Evolutionary conservation across 106 monocot genomes (phyloP).

Genomic region (Hemerocallis citrina): DNA sequence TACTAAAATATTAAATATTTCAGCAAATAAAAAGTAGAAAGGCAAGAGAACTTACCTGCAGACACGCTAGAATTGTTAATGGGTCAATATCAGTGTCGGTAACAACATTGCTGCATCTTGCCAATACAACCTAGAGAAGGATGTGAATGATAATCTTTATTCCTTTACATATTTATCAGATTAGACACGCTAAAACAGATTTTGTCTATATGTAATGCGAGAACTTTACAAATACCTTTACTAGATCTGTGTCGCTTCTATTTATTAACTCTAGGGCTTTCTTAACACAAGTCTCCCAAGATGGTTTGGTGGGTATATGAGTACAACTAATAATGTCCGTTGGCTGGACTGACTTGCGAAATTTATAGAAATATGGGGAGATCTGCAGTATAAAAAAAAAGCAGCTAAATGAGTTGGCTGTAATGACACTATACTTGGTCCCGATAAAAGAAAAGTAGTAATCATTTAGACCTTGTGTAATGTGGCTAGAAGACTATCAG

Average conservation of each 20-base stretch:
- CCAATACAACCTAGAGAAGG: constrained; percentile 73
- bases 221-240: constrained; percentile 39
- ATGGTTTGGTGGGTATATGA: constrained; percentile 50
- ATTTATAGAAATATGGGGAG: constrained; percentile 24
- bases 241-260: constrained; percentile 39
- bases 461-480: constrained; percentile 42
- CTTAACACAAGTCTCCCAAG: constrained; percentile 65
- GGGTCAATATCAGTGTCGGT: constrained; percentile 64
- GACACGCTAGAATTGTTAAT: constrained; percentile 48
- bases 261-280: constrained; percentile 76
- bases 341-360: constrained; percentile 24
- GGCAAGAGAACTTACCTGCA: constrained; percentile 37
- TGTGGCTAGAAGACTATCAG: constrained; percentile 49
- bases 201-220: neutral
- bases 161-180: neutral
- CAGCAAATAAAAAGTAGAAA: neutral
- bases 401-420: neutral
- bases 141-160: no score
- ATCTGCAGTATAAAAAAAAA: constrained; percentile 34
- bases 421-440: neutral
- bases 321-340: constrained; percentile 42
- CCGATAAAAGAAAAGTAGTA: neutral
- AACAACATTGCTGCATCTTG: constrained; percentile 65
- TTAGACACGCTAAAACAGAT: neutral
- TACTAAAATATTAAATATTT: neutral